Conservation (phyloP, 306 rosid genomes). For the Canavalia ensiformis region DNA sequence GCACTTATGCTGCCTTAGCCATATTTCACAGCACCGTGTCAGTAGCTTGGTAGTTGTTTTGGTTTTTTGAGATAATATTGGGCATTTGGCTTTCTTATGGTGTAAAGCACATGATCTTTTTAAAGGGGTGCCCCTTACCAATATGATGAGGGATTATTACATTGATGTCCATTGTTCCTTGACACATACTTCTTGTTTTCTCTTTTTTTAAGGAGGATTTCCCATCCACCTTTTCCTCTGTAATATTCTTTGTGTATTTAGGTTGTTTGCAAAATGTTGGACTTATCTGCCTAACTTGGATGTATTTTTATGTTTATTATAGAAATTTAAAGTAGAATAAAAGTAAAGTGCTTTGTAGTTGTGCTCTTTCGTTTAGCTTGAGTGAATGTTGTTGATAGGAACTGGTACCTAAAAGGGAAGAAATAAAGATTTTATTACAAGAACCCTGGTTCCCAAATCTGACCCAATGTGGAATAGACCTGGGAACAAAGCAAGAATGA, state of each 20-base stretch:
- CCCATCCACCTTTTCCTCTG: neutral
- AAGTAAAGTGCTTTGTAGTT: neutral
- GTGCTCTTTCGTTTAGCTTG: no score
- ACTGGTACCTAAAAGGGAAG: no score
- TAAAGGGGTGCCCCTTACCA: neutral
- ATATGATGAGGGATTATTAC: neutral
- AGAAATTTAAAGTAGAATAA: constrained; percentile 11
- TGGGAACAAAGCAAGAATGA: no score
- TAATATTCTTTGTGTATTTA: neutral
- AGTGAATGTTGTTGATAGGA: neutral
- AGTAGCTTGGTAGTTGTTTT: neutral
- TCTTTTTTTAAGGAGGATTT: neutral
- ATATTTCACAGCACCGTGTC: neutral
- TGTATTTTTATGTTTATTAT: neutral
- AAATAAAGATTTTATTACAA: no score
- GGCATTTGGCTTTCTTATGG: neutral
- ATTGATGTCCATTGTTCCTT: neutral
- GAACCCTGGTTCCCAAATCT: no score
- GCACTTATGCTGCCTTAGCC: neutral
- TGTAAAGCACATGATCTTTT: constrained; percentile 1
- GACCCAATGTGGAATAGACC: no score
- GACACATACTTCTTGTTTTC: neutral
- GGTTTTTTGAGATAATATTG: neutral
- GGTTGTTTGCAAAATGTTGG: constrained; percentile 1
- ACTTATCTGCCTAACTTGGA: neutral